Conservation (phyloP, 257 asterid genomes). For the Ilex asprella region DNA sequence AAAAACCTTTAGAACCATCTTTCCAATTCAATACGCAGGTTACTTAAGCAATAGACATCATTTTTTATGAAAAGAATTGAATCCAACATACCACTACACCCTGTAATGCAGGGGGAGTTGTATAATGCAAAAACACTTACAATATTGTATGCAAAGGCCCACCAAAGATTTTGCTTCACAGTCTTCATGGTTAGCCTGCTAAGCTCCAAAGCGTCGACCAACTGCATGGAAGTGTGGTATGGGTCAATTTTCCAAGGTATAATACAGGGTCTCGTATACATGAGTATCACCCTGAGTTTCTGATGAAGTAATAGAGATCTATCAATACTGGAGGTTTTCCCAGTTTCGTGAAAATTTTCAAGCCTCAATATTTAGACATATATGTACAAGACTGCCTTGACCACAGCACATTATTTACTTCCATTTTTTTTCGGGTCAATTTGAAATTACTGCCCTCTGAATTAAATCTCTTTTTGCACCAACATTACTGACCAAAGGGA, state of each 20-base stretch:
- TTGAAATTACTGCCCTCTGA: too few relatives aligned
- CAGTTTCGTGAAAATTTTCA: too few relatives aligned
- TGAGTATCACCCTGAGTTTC: too few relatives aligned
- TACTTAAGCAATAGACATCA: background rate
- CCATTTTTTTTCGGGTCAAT: too few relatives aligned
- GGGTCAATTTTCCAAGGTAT: background rate
- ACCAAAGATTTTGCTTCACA: constrained; percentile 94
- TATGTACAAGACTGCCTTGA: too few relatives aligned
- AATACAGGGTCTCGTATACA: background rate
- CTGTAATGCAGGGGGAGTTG: background rate
- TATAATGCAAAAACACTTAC: constrained; percentile 45
- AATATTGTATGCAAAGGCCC: constrained; percentile 98
- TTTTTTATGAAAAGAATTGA: background rate
- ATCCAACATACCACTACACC: background rate
- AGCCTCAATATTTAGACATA: too few relatives aligned
- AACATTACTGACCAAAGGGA: too few relatives aligned
- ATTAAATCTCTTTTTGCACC: too few relatives aligned
- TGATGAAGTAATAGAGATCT: too few relatives aligned
- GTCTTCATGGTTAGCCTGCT: constrained; percentile 96
- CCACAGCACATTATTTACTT: too few relatives aligned
- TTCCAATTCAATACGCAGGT: background rate
- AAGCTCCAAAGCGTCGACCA: constrained; percentile 94
- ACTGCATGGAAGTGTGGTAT: constrained; percentile 35
- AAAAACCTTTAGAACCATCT: background rate
- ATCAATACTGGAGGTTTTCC: too few relatives aligned